Base-by-base conservation (phyloP, 106 monocot species). In the Dioscorea alata region DNA sequence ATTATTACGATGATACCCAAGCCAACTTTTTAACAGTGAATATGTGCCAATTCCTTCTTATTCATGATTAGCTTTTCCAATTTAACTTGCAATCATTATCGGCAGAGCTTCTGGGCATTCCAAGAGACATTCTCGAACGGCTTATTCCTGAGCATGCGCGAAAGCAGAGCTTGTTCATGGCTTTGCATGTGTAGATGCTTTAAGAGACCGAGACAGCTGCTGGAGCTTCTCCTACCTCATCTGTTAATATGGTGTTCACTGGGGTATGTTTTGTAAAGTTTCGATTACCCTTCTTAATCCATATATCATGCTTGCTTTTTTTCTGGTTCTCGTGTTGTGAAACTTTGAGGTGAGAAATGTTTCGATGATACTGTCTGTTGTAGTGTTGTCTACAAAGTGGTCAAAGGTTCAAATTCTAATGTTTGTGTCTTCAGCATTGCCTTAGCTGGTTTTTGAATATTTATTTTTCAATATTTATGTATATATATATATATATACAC, bases 91-190 rank as follows among this genome's bases (percentile, higher is more conserved):
- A 54, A 5, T 63, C 33, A 16, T 21, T 23, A 12, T 16, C 71
- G 20, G 48, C 78, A 90, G 86, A 90, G 81, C 58, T 90, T 4
- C 32, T 59, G 42, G 76, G 76, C 33, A 71, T 90, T 4, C 81
- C 86, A 4, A 78, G 75, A 23, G 81, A 79, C 25, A 51, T 69
- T 33, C 34, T 84, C 8, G 75, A 78, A 52, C 77, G 81, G 28
- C 86, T 86, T 49, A 69, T 90, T 23, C 90, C 90, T 9, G 81
- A 86, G 69, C 78, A 90, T 69, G 83, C 84, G 2, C 83, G 86
- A 35, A 86, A 80, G 70, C 90, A 90, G 65, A 86, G 75, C 63
- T 61, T 77, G 76, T 90, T 86, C 67, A 81, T 86, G 86, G 86
- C 90, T 48, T 81, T 90, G 70, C 80, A 76, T 18, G 64, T 59